Percentiles rank a stretch among this genome's conserved stretches.
Conservation (phyloP, 495 filamentous ascomycete genomes). For the Rostrohypoxylon terebratum region DNA sequence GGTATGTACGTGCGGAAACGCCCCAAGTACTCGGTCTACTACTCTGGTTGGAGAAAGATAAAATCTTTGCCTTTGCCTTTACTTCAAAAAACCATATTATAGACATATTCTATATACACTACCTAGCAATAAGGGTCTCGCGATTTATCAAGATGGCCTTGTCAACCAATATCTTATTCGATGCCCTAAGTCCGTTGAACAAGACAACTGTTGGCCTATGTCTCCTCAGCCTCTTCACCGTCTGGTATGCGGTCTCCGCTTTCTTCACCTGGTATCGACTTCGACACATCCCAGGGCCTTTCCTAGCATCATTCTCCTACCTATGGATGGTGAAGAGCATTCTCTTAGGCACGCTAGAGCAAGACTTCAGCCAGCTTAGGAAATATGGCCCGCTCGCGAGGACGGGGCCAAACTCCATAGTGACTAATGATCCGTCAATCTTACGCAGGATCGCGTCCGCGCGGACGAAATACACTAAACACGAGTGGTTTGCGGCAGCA, state of each 20-base stretch:
- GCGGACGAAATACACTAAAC: conserved; percentile 19
- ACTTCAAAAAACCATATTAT: neutral
- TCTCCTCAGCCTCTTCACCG: neutral
- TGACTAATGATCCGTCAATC: conserved; percentile 47
- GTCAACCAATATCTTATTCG: neutral
- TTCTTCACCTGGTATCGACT: conserved; percentile 42
- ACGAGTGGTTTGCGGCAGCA: conserved; percentile 19
- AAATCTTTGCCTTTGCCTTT: neutral
- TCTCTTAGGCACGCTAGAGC: neutral
- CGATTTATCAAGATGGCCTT: neutral
- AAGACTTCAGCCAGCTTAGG: neutral
- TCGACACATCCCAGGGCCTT: conserved; percentile 43
- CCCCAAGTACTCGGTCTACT: neutral
- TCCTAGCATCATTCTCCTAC: conserved; percentile 40
- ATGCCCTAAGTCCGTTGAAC: neutral
- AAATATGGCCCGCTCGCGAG: conserved; percentile 36
- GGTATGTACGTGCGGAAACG: neutral
- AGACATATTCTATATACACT: neutral
- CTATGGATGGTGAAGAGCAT: conserved; percentile 38
- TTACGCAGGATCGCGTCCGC: conserved; percentile 16
- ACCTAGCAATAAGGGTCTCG: neutral
- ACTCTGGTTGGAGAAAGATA: neutral
- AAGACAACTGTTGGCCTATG: neutral
- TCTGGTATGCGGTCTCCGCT: conserved; percentile 27
- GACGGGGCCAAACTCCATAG: conserved; percentile 46